A percentile compares a stretch with the other conserved stretches of the same genome.
Conservation (phyloP, 768 basidiomycete species). For the Psilocybe cubensis region DNA sequence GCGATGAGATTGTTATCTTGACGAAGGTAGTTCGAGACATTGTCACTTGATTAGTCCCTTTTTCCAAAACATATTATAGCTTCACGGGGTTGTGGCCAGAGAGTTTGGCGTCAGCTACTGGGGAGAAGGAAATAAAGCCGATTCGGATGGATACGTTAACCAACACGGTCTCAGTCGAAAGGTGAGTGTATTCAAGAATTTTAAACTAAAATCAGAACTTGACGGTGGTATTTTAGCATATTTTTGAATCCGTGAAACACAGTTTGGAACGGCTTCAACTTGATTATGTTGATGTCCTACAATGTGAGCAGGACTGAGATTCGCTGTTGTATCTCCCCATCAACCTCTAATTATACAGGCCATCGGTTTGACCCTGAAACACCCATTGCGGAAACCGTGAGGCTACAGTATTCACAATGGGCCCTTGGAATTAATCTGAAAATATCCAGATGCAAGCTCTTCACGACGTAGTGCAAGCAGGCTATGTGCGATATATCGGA, state of each 20-base stretch:
- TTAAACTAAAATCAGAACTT: not conserved
- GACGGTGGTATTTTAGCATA: constrained; percentile 42
- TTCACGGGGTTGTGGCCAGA: constrained; percentile 37
- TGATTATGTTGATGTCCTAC: constrained; percentile 78
- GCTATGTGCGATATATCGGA: constrained; percentile 65
- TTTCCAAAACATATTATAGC: constrained; percentile 31
- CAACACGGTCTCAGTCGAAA: constrained; percentile 48
- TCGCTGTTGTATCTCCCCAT: not conserved
- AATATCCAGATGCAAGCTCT: constrained; percentile 65
- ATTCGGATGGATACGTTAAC: constrained; percentile 56
- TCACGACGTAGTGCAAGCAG: constrained; percentile 67
- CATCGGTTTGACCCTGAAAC: constrained; percentile 62
- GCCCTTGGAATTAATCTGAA: too few relatives aligned
- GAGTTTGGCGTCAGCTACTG: constrained; percentile 20
- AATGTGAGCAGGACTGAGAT: constrained; percentile 44
- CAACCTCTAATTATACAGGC: constrained; percentile 34
- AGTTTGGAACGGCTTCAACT: constrained; percentile 70
- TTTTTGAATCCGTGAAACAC: constrained; percentile 69
- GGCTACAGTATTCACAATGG: not conserved
- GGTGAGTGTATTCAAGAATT: constrained; percentile 12
- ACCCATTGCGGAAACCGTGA: constrained; percentile 59
- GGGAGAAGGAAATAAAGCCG: constrained; percentile 23
- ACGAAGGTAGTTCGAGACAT: constrained; percentile 55
- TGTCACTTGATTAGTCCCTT: not conserved
- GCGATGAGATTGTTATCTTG: constrained; percentile 79